phyloP scores from a whole-genome alignment of 2,329 filamentous ascomycete genomes.

The Trichoderma simmonsii region DNA sequence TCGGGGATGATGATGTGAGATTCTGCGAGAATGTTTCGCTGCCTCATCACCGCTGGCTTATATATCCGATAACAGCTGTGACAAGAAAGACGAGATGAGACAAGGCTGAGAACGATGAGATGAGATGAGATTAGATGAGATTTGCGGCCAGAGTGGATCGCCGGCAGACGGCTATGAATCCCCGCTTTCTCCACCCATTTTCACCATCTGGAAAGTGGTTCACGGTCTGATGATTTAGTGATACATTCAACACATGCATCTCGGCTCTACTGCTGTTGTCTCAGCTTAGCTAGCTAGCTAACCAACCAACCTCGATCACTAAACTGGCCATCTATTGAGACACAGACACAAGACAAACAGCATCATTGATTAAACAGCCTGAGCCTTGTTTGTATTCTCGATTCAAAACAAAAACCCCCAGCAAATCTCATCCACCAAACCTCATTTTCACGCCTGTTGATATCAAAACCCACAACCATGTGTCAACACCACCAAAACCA shows the following conservation, averaged over 20 bases:
- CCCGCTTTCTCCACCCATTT: conserved; percentile 13
- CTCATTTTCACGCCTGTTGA: background rate
- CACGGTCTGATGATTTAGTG: background rate
- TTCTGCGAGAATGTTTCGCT: background rate
- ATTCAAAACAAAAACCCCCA: background rate
- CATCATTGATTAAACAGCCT: background rate
- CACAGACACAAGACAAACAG: background rate
- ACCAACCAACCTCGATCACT: background rate
- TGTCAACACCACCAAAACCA: conserved; percentile 14
- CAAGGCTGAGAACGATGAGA: background rate
- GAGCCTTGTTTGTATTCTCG: background rate
- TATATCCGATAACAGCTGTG: background rate
- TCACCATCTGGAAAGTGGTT: background rate
- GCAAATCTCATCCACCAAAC: background rate
- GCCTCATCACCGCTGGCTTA: background rate
- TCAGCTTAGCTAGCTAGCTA: background rate
- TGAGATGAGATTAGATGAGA: background rate
- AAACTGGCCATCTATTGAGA: background rate
- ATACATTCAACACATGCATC: background rate
- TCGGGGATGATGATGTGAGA: background rate
- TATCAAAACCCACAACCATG: background rate
- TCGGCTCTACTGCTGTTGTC: background rate
- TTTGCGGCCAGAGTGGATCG: background rate
- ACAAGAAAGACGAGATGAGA: background rate
- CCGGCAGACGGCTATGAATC: background rate